These are phyloP conservation scores for Arachnopeziza araneosa DNA, from an alignment of 2,329 filamentous ascomycete genomes.

Conservation along the genomic window DNA sequence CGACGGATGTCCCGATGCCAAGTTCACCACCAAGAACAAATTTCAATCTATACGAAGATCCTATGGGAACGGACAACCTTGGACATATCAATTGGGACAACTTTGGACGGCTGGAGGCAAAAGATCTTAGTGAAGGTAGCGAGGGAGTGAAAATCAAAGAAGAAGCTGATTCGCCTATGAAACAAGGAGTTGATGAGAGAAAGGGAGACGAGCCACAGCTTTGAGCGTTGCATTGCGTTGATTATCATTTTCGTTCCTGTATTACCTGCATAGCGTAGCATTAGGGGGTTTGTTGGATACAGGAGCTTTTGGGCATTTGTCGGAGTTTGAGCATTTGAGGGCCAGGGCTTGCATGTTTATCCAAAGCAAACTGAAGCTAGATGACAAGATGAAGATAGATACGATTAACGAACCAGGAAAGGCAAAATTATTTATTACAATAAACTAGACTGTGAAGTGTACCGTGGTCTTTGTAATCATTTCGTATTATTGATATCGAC, in stretches of 20 bases:
- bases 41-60: slow-evolving; percentile 31
- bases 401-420: background rate
- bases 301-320: background rate
- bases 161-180: slow-evolving; percentile 16
- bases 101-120: slow-evolving; percentile 15
- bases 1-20: slow-evolving; percentile 39
- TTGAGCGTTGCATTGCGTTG: slow-evolving; percentile 3
- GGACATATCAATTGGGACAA: slow-evolving; percentile 25
- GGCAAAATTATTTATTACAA: background rate
- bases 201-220: background rate
- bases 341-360: background rate
- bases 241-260: background rate
- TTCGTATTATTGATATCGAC: background rate
- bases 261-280: slow-evolving; percentile 22
- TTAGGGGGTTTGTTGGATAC: slow-evolving; percentile 10
- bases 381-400: background rate
- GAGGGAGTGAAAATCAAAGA: slow-evolving; percentile 16
- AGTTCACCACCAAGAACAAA: slow-evolving; percentile 36
- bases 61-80: slow-evolving; percentile 11
- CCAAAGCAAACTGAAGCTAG: background rate
- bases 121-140: slow-evolving; percentile 1
- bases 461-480: background rate
- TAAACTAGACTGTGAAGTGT: background rate
- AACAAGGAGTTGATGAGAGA: slow-evolving; percentile 6
- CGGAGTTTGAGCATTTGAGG: slow-evolving; percentile 13